Base-by-base conservation (phyloP, 2,329 filamentous ascomycete species). In the Cladosporium sphaerospermum region DNA sequence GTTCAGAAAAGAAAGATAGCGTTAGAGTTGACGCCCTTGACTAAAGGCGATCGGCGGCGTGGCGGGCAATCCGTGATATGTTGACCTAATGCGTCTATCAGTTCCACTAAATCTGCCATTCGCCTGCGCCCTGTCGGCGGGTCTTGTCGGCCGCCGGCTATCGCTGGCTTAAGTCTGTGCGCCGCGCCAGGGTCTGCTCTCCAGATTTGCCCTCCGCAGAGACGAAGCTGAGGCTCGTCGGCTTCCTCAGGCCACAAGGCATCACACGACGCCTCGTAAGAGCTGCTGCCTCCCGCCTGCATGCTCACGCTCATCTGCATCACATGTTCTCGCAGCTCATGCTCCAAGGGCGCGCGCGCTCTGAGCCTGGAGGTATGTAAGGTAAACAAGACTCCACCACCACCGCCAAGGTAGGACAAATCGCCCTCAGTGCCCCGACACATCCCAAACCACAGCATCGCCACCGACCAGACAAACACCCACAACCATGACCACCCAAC, bases 11-110 rank as follows among this genome's bases (percentile, higher is more conserved):
- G 36, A 39, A 41, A 41, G 36, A 39, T 14, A n/a, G 36, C 36
- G 8, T 9, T 14, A 39, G n/a, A 39, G 36, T 39, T 39, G 16
- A 44, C 48, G 48, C 48, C 48, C 34, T 51, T 51, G 48, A 50
- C 47, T 50, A 50, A 18, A 36, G 31, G 13, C 16, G 11, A 36
- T 40, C 28, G 37, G 37, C 39, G 39, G 19, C 28, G 32, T 9
- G 37, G 14, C 23, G 8, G n/a, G 8, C 8, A 14, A 11, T 42
- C 19, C 31, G 47, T 50, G 47, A 43, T 51, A 44, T 43, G 11
- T 51, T 51, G 9, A 16, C 48, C 48, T 37, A 18, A 44, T 51
- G 9, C 9, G 48, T 44, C 32, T 37, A 51, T 39, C 13, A n/a
- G 16, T 10, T 34, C 46, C 46, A 48, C 45, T 47, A 31, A 19